Base-by-base conservation (phyloP, 1,139 yeast genomes). In the Pichia cactophila region DNA sequence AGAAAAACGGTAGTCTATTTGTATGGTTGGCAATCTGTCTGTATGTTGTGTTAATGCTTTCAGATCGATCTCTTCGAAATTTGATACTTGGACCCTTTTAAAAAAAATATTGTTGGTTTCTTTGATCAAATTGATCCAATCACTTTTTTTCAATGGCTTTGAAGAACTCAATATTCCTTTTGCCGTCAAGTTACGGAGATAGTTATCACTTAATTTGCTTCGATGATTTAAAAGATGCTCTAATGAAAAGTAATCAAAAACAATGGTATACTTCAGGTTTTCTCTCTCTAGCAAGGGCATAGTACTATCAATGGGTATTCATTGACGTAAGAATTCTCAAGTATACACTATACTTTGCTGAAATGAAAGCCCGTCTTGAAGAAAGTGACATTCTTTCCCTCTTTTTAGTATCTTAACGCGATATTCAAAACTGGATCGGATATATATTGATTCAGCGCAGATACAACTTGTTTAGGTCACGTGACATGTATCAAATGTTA, bases 1-100 rank as follows among this genome's bases (percentile, higher is more conserved):
- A 0, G 72, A 59, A 41, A 60, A 60, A 43, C 73, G 52, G 47
- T 68, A 67, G 52, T 69, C 72, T 14, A 54, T 45, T 29, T 26
- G 23, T 17, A 2, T 8, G 3, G 9, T 14, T 10, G 38, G 14
- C 16, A 11, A 5, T n/a, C 16, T 12, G 10, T 31, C 16, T 33
- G 10, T 29, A 8, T 8, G 16, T 3, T 31, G 39, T 36, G n/a
- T 5, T 36, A 36, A 36, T n/a, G 12, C 7, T 36, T 36, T 12
- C 5, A 36, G 16, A 14, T 31, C 12, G 2, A 31, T 31, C 7
- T 11, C 7, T 14, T 31, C n/a, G 7, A 31, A 2, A 2, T 31
- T 31, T 5, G 35, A 14, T 12, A 4, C 10, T 36, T 17, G 12
- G n/a, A 35, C 35, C 14, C 39, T 47, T 36, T 41, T 10, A 4